Evolutionary conservation across 306 rosid species (phyloP).

Genomic region (Rosa persica): DNA sequence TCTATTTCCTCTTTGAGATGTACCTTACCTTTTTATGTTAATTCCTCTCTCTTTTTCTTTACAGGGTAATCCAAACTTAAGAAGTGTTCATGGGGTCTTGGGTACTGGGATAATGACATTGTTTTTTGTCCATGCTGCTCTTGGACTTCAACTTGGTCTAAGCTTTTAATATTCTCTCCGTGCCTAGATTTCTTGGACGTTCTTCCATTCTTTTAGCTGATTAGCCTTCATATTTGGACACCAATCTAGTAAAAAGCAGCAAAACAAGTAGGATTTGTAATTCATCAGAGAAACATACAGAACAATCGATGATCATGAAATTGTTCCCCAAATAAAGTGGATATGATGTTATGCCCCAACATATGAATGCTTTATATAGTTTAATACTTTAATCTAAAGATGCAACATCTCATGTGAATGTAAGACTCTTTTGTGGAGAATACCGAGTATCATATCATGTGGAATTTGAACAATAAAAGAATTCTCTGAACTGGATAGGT

Average conservation of each 20-base stretch:
- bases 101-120: slow-evolving; percentile 91
- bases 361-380: too few relatives aligned
- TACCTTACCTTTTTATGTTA: not conserved
- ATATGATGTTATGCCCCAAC: not conserved
- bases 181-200: not conserved
- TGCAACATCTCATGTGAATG: not conserved
- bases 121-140: slow-evolving; percentile 76
- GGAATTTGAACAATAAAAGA: not conserved
- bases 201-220: not conserved
- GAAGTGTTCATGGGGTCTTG: slow-evolving; percentile 78
- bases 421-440: not conserved
- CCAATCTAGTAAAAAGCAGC: not conserved
- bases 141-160: slow-evolving; percentile 85
- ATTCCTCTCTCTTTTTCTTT: slow-evolving; percentile 2
- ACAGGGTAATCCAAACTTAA: slow-evolving; percentile 78
- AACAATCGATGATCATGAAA: not conserved
- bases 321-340: not conserved
- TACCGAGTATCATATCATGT: too few relatives aligned
- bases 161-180: slow-evolving; percentile 44
- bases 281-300: not conserved
- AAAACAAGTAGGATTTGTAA: not conserved
- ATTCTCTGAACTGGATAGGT: not conserved
- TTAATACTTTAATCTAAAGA: too few relatives aligned
- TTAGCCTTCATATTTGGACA: slow-evolving; percentile 8
- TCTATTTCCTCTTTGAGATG: not conserved